Conservation (phyloP, 139 green algal species). For the Haematococcus sp. region DNA sequence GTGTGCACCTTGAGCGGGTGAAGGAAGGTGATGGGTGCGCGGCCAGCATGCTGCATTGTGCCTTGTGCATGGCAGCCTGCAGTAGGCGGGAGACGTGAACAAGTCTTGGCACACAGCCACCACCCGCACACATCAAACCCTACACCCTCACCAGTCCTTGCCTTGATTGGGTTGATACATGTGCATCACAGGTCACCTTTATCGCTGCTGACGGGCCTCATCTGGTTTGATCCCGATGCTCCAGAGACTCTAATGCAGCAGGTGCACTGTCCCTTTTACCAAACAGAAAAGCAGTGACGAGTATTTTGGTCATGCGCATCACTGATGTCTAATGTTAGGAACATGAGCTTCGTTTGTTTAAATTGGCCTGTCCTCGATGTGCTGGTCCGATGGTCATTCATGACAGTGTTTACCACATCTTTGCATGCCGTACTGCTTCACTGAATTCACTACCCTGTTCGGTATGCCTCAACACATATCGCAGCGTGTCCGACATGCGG, state of each 20-base stretch:
- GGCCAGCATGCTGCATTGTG: constrained; percentile 4
- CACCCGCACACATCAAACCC: too few species aligned
- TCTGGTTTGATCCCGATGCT: constrained; percentile 77
- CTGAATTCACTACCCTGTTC: too few species aligned
- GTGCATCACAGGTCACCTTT: constrained; percentile 36
- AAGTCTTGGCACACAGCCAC: too few species aligned
- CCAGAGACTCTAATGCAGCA: constrained; percentile 19
- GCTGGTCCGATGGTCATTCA: too few species aligned
- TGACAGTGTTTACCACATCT: too few species aligned
- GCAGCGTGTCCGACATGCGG: constrained; percentile 39
- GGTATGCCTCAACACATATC: neutral
- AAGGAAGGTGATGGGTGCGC: neutral
- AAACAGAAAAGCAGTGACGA: too few species aligned
- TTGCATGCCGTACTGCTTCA: too few species aligned
- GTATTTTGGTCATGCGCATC: too few species aligned
- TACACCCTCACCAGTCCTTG: too few species aligned
- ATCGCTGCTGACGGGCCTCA: constrained; percentile 72
- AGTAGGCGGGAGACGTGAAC: neutral
- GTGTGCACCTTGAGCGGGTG: too few species aligned
- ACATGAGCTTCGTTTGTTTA: neutral
- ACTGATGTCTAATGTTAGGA: too few species aligned
- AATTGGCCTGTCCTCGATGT: neutral
- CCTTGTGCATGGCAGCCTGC: neutral
- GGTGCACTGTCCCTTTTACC: neutral
- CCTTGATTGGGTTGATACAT: too few species aligned